Conservation (phyloP, 2,329 filamentous ascomycete species). For the Colletotrichum endophyticum region DNA sequence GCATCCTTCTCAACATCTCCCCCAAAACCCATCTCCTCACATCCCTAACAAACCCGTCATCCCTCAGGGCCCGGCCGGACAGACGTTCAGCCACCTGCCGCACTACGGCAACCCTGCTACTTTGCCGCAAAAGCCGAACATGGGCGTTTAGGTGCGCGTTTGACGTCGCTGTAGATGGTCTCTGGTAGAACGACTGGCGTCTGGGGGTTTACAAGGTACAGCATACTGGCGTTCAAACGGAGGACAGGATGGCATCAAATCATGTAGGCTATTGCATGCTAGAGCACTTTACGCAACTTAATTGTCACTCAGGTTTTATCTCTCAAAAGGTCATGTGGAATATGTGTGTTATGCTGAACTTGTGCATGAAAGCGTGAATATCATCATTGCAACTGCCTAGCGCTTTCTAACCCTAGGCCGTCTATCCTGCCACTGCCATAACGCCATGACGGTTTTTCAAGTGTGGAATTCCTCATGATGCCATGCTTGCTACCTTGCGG, state of each 20-base stretch:
- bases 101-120: conserved; percentile 65
- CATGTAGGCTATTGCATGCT: conserved; percentile 21
- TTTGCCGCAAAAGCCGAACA: conserved; percentile 63
- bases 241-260: conserved; percentile 19
- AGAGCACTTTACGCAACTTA: conserved; percentile 21
- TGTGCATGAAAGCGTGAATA: conserved; percentile 22
- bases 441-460: conserved; percentile 24
- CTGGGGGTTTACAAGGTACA: conserved; percentile 11
- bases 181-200: conserved; percentile 18
- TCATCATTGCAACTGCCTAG: conserved; percentile 22
- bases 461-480: conserved; percentile 20
- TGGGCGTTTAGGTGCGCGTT: conserved; percentile 30
- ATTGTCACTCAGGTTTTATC: conserved; percentile 17
- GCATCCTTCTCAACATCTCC: conserved; percentile 44
- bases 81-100: conserved; percentile 58
- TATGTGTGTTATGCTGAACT: background rate
- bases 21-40: conserved; percentile 45
- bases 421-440: conserved; percentile 25
- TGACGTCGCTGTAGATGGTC: conserved; percentile 7
- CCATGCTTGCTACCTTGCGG: conserved; percentile 22
- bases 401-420: conserved; percentile 19
- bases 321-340: background rate
- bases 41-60: conserved; percentile 52
- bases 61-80: conserved; percentile 43
- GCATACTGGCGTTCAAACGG: conserved; percentile 19